Percentiles rank a stretch among this genome's conserved stretches.
These are phyloP conservation scores for Avena eriantha DNA, from an alignment of 176 grass and related monocot genomes.

Conservation along the genomic window DNA sequence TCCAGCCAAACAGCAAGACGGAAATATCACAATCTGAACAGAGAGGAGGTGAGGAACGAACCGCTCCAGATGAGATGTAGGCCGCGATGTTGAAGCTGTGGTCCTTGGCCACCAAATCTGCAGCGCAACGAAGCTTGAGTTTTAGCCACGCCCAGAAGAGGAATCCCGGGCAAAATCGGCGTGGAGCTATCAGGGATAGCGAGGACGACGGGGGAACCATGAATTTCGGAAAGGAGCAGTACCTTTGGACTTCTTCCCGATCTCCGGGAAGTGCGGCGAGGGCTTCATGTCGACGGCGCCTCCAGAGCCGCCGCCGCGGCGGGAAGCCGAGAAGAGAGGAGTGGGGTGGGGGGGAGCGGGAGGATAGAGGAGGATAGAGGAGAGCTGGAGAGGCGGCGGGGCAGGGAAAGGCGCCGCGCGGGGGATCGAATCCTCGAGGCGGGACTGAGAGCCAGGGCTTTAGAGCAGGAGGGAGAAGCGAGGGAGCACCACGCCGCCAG, in stretches of 20 bases:
- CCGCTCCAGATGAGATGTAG: conserved; percentile 67
- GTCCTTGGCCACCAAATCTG: conserved; percentile 80
- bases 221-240: neutral
- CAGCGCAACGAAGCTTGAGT: neutral
- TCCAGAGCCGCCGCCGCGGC: conserved; percentile 34
- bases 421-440: neutral
- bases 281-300: conserved; percentile 65
- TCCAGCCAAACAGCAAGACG: neutral
- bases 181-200: neutral
- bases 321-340: conserved; percentile 4
- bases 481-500: neutral
- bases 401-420: neutral
- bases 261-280: conserved; percentile 71
- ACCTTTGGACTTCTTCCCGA: conserved; percentile 86
- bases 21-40: conserved; percentile 17
- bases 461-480: neutral
- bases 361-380: neutral
- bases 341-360: too few species aligned
- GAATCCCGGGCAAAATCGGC: neutral
- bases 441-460: neutral
- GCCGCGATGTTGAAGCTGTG: conserved; percentile 71
- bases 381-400: neutral
- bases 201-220: neutral
- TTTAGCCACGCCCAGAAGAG: conserved; percentile 25
- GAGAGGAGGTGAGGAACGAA: conserved; percentile 27